A percentile compares a stretch with the other conserved stretches of the same genome.
These are phyloP conservation scores for Clonostachys sp. DNA, from an alignment of 2,329 filamentous ascomycete species.

Conservation along the genomic window DNA sequence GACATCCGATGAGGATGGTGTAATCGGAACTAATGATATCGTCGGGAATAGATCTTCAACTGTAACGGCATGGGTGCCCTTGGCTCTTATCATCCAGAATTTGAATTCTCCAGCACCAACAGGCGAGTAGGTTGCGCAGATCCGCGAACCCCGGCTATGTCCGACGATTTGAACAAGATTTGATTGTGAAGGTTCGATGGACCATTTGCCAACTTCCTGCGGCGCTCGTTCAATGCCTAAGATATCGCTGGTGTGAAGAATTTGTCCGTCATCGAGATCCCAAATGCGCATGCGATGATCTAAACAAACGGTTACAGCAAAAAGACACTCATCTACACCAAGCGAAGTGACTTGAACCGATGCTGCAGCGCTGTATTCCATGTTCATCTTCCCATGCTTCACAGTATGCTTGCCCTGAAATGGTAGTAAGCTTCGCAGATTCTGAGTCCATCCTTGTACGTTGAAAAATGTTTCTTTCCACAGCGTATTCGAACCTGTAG, in stretches of 20 bases:
- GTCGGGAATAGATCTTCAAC: conserved; percentile 69
- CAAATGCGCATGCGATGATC: conserved; percentile 88
- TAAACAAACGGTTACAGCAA: conserved; percentile 76
- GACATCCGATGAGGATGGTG: conserved; percentile 66
- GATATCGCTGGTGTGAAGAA: conserved; percentile 74
- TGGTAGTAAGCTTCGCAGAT: conserved; percentile 60
- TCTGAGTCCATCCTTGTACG: conserved; percentile 67
- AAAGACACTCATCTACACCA: conserved; percentile 43
- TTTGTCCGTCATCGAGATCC: conserved; percentile 78
- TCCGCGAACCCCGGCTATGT: conserved; percentile 42
- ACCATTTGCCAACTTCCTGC: conserved; percentile 68
- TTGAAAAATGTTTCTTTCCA: conserved; percentile 75
- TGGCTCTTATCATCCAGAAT: conserved; percentile 74
- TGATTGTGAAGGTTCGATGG: conserved; percentile 73
- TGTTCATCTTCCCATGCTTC: conserved; percentile 56
- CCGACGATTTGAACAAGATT: conserved; percentile 73
- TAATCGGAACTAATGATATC: conserved; percentile 57
- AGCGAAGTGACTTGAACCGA: conserved; percentile 52
- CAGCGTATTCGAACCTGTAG: conserved; percentile 15
- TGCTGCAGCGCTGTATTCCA: conserved; percentile 65
- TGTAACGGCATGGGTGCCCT: conserved; percentile 57
- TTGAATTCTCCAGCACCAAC: conserved; percentile 88
- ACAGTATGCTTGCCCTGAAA: conserved; percentile 63
- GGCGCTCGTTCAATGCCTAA: conserved; percentile 62
- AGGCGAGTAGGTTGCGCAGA: conserved; percentile 81